A percentile compares a stretch with the other conserved stretches of the same genome.
Evolutionary conservation across 2,329 filamentous ascomycete species (phyloP).

Genomic region (Cryphonectria parasitica): DNA sequence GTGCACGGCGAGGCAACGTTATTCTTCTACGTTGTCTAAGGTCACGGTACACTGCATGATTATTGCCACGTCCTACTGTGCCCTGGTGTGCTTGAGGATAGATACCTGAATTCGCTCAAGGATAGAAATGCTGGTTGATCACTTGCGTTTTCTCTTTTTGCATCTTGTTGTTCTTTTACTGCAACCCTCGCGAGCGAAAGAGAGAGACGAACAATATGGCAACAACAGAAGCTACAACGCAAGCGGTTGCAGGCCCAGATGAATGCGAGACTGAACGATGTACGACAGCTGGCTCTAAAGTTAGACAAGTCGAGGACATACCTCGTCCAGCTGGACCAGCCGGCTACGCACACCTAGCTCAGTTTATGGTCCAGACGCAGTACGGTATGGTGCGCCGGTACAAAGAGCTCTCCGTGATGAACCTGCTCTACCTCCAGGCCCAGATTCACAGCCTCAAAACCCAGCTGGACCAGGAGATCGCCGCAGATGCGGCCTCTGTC

Average conservation of each 20-base stretch:
- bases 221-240: background rate
- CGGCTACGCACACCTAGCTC: slow-evolving; percentile 24
- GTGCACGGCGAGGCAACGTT: background rate
- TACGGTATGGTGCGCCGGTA: slow-evolving; percentile 23
- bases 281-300: background rate
- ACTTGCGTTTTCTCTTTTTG: background rate
- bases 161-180: background rate
- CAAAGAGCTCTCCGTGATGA: slow-evolving; percentile 24
- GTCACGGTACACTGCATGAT: background rate
- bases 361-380: slow-evolving; percentile 24
- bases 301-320: background rate
- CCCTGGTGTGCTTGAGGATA: background rate
- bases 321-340: background rate
- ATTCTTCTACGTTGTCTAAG: background rate
- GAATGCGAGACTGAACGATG: background rate
- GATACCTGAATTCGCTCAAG: background rate
- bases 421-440: slow-evolving; percentile 24
- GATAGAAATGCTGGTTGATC: background rate
- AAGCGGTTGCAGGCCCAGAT: background rate
- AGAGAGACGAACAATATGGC: background rate
- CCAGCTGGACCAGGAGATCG: slow-evolving; percentile 15
- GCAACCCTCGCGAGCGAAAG: too few relatives aligned
- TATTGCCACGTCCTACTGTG: background rate
- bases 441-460: slow-evolving; percentile 18
- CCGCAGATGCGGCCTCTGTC: background rate